Conservation (phyloP, 345 rosid genomes). For the Passiflora organensis region DNA sequence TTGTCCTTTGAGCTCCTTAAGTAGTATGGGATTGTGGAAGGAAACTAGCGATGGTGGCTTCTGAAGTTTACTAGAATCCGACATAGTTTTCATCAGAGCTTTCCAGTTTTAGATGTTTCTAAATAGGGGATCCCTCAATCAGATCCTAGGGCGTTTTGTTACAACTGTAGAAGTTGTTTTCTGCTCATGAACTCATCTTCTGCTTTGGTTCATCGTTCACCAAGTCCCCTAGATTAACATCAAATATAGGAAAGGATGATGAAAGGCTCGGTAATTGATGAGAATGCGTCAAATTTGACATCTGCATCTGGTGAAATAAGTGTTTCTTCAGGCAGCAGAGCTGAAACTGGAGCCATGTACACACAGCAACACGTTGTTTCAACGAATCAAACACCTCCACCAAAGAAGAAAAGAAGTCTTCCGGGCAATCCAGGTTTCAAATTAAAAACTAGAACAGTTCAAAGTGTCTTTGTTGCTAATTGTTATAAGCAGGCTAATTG, state of each 20-base stretch:
- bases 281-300: slow-evolving; percentile 63
- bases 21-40: not conserved
- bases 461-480: not conserved
- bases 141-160: slow-evolving; percentile 24
- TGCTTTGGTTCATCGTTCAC: not conserved
- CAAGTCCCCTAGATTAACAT: not conserved
- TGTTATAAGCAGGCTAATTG: not conserved
- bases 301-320: slow-evolving; percentile 65
- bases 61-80: too few relatives aligned
- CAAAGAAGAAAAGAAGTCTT: slow-evolving; percentile 49
- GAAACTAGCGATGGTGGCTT: not conserved
- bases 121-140: slow-evolving; percentile 41
- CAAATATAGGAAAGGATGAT: slow-evolving; percentile 16
- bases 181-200: slow-evolving; percentile 17
- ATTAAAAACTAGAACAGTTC: not conserved
- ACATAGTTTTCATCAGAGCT: slow-evolving; percentile 13
- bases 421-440: slow-evolving; percentile 55
- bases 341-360: slow-evolving; percentile 27
- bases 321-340: slow-evolving; percentile 52
- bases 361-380: slow-evolving; percentile 36
- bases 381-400: slow-evolving; percentile 31
- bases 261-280: slow-evolving; percentile 36
- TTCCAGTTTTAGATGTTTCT: slow-evolving; percentile 23
- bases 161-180: slow-evolving; percentile 15
- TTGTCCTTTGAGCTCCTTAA: not conserved